A percentile compares a stretch with the other conserved stretches of the same genome.
These are phyloP conservation scores for Zanthoxylum bungeanum DNA, from an alignment of 345 rosid genomes.

Conservation along the genomic window DNA sequence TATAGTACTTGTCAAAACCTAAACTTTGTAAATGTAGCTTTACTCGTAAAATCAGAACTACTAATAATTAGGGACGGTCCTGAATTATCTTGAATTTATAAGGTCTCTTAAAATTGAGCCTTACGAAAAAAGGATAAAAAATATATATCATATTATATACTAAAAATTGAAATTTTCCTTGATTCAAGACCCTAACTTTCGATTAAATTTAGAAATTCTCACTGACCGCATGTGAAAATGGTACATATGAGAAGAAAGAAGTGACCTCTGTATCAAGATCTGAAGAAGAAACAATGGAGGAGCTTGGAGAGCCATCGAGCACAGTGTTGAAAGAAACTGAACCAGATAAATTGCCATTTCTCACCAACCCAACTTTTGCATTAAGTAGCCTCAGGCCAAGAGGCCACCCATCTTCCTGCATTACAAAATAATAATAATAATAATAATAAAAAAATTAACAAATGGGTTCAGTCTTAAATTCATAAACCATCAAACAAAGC, in stretches of 20 bases:
- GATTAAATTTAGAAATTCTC: too few relatives aligned
- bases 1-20: too few relatives aligned
- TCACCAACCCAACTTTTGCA: constrained; percentile 66
- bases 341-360: constrained; percentile 46
- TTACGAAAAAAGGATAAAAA: too few relatives aligned
- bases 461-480: neutral
- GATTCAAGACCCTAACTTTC: too few relatives aligned
- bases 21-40: too few relatives aligned
- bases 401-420: constrained; percentile 89
- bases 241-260: neutral
- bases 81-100: too few relatives aligned
- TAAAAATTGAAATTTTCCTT: too few relatives aligned
- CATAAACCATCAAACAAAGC: neutral
- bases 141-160: too few relatives aligned
- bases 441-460: neutral
- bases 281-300: constrained; percentile 48
- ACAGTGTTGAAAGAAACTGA: constrained; percentile 70
- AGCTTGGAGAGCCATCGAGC: constrained; percentile 52
- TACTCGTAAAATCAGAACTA: too few relatives aligned
- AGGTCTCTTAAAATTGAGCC: too few relatives aligned
- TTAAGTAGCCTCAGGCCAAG: constrained; percentile 69
- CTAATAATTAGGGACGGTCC: too few relatives aligned
- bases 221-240: too few relatives aligned
- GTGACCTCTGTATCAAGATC: constrained; percentile 78
- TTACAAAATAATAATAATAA: neutral